Base-by-base conservation (phyloP, 148 eudicot species). In the Fagopyrum tataricum region DNA sequence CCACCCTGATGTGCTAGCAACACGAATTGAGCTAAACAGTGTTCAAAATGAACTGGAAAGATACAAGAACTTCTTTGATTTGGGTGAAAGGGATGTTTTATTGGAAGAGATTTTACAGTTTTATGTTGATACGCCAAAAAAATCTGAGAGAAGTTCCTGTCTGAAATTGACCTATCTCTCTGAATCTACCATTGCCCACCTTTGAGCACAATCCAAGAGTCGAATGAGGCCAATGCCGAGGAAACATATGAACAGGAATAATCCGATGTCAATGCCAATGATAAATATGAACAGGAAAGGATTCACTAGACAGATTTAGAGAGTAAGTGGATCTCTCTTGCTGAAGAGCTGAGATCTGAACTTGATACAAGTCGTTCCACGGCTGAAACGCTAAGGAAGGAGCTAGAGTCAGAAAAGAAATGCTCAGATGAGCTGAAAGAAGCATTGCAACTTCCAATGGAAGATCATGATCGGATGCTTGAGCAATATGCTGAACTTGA, bases 401-500 rank as follows among this genome's bases (percentile, higher is more conserved):
- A 96, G 62, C 82, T 92, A 6, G 87, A 90, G 44, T 83, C 74
- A 8, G 99, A 96, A 80, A 92, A 80, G 75, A 87, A 84, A 76
- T 90, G 96, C 75, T 88, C 94, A 26, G 97, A 88, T 53, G 99
- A 96, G 84, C 80, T 92, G 51, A 90, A 90, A 85, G 99, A 90
- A 83, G 96, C 97, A 59, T 81, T 96, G 88, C 94, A 89, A 77
- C 78, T 92, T 78, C 96, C 96, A 41, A 96, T 96, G 97, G 83
- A 92, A 76, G 92, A 96, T 67, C 97, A 92, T 82, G 99, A 97
- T 18, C 89, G 96, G 46, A 90, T 96, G 97, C 97, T 96, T 61
- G 99, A 96, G 75, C 96, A 92, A 75, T 89, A 90, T 73, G 99
- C 92, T 15, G 96, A 96, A 39, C 90, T 96, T 58, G 96, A 96